Evolutionary conservation across 371 early-diverging fungal species (phyloP).

Genomic region (Apophysomyces sp.): DNA sequence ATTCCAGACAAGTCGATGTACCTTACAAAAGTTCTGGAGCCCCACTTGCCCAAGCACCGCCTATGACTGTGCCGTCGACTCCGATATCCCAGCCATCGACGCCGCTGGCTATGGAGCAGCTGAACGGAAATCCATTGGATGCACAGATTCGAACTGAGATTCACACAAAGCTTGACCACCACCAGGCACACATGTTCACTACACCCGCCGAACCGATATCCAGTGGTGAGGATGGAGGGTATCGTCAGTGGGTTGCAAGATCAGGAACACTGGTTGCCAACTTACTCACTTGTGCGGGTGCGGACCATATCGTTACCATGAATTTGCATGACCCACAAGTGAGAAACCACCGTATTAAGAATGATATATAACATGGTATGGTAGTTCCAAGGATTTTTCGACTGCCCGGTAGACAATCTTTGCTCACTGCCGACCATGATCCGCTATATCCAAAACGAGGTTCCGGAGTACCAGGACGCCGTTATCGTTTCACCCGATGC

Average conservation of each 20-base stretch:
- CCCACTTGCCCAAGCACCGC: constrained; percentile 23
- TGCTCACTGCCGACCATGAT: constrained; percentile 87
- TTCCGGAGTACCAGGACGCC: constrained; percentile 77
- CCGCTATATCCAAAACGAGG: constrained; percentile 83
- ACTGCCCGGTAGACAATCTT: constrained; percentile 97
- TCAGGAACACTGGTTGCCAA: constrained; percentile 90
- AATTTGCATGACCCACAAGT: constrained; percentile 93
- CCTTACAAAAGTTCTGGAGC: constrained; percentile 69
- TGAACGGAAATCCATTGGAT: too few species aligned
- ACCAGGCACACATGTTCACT: constrained; percentile 26
- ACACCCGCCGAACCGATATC: background rate
- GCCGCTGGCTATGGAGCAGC: too few species aligned
- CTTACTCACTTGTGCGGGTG: constrained; percentile 83
- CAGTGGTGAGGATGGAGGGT: constrained; percentile 6
- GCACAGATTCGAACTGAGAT: too few species aligned
- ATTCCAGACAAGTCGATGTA: constrained; percentile 82
- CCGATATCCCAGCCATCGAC: too few species aligned
- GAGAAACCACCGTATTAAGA: background rate
- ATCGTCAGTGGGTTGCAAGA: constrained; percentile 84
- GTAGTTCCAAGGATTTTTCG: constrained; percentile 96
- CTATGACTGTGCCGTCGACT: too few species aligned
- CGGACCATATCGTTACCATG: constrained; percentile 96
- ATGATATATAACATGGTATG: background rate
- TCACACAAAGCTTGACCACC: constrained; percentile 31
- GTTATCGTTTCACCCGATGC: constrained; percentile 97